phyloP scores from a whole-genome alignment of 106 monocot species.

The Iris macrosiphon region DNA sequence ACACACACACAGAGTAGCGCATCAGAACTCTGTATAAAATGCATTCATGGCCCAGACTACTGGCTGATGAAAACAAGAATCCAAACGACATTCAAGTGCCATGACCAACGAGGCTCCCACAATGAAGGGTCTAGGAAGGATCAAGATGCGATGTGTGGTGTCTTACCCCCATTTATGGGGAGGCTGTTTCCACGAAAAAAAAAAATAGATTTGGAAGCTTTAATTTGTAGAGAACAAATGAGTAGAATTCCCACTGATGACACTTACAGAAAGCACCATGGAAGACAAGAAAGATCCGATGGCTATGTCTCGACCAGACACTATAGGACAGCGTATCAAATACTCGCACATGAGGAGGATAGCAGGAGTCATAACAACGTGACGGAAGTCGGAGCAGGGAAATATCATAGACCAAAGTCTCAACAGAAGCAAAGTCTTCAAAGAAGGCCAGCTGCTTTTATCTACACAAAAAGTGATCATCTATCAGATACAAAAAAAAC shows the following conservation, averaged over 20 bases:
- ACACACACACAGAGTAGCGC: no score
- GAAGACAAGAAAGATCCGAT: constrained; percentile 89
- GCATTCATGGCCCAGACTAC: no score
- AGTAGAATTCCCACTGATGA: background rate
- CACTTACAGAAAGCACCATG: constrained; percentile 75
- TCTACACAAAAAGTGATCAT: constrained; percentile 31
- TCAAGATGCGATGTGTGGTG: no score
- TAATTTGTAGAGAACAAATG: background rate
- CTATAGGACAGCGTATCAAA: constrained; percentile 81
- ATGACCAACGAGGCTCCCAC: no score
- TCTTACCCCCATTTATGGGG: no score
- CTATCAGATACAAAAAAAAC: background rate
- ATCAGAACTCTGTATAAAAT: no score
- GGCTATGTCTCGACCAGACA: constrained; percentile 61
- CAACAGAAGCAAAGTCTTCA: constrained; percentile 74
- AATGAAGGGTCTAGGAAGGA: no score
- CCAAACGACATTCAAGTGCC: no score
- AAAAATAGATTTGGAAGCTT: background rate
- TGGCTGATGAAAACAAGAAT: no score
- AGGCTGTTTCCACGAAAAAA: no score
- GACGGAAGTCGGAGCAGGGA: constrained; percentile 96
- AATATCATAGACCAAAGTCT: constrained; percentile 87
- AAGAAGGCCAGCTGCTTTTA: constrained; percentile 79
- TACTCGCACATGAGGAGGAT: constrained; percentile 90
- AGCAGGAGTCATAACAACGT: constrained; percentile 86